Evolutionary conservation across 306 rosid species (phyloP), one percentile per base, ranked within the genome.

Genomic region (Comarum palustre): DNA sequence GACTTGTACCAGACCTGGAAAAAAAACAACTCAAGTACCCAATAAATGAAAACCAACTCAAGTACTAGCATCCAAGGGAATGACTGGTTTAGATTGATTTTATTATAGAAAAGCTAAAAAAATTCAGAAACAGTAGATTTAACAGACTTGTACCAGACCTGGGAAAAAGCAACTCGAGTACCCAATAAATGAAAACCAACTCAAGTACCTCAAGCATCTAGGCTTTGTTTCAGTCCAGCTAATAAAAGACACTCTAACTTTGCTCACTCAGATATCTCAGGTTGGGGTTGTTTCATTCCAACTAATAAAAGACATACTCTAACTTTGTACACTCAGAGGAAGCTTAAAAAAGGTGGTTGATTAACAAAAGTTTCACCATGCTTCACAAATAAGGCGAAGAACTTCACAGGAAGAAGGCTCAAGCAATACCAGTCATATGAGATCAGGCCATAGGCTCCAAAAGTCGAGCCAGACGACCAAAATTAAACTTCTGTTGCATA

Each of bases 41-140:
- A n/a, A n/a, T n/a, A n/a, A n/a, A n/a, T n/a, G n/a, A n/a, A n/a
- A n/a, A n/a, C n/a, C n/a, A n/a, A n/a, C n/a, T n/a, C n/a, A n/a
- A n/a, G n/a, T n/a, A n/a, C n/a, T n/a, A 68, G 60, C 39, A 80
- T 27, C 64, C 32, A 41, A 45, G 46, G 43, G 60, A 60, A 22
- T 66, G 55, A 61, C 48, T 68, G 67, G 39, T 72, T 57, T 52
- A 45, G 62, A 75, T 61, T 27, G 25, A 4, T 5, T 2, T 14
- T 59, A 8, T 62, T 45, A 62, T 31, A 29, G 19, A 8, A 39
- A 55, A 25, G 36, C 41, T 13, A 55, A 15, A 36, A 69, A 69
- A 19, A 31, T 16, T 34, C 25, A 57, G 60, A 47, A 66, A 78
- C 36, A 62, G 9, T 34, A 48, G 0, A 9, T 27, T 34, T 29